phyloP scores from a whole-genome alignment of 75 land plant species.

The Selaginella tamariscina region DNA sequence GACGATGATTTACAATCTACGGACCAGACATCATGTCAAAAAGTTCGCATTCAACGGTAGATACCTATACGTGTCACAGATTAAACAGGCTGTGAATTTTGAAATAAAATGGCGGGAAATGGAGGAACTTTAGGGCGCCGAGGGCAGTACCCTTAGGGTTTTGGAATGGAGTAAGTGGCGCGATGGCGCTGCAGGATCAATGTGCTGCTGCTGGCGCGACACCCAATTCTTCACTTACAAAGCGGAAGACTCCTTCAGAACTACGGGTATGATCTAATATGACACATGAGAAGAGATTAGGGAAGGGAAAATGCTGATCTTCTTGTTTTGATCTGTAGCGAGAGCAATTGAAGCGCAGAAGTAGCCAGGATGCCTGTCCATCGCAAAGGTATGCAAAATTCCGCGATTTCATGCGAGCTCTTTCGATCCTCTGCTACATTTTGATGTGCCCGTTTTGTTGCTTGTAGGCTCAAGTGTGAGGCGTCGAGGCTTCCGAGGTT shows the following conservation, averaged over 20 bases:
- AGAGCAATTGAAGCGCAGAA: conserved; percentile 27
- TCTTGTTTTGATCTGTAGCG: conserved; percentile 19
- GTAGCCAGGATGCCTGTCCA: conserved; percentile 3
- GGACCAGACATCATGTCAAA: too few species aligned
- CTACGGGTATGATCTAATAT: conserved; percentile 12
- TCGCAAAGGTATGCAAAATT: not conserved
- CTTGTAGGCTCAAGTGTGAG: conserved; percentile 18
- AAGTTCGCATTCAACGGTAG: too few species aligned
- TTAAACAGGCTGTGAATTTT: too few species aligned
- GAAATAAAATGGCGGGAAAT: too few species aligned
- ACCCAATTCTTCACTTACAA: conserved; percentile 1
- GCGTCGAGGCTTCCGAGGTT: conserved; percentile 30
- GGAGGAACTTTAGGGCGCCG: too few species aligned
- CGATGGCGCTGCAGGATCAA: too few species aligned
- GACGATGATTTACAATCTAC: too few species aligned
- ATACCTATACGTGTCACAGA: too few species aligned
- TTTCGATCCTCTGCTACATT: conserved; percentile 13
- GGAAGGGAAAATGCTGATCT: too few species aligned
- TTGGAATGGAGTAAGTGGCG: too few species aligned
- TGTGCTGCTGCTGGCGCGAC: too few species aligned
- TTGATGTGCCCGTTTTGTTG: not conserved
- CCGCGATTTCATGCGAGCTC: not conserved
- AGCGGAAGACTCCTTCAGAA: conserved; percentile 18
- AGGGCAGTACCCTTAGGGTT: too few species aligned
- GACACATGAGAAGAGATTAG: not conserved